Evolutionary conservation across 306 rosid genomes (phyloP).

Genomic region (Dryas octopetala): DNA sequence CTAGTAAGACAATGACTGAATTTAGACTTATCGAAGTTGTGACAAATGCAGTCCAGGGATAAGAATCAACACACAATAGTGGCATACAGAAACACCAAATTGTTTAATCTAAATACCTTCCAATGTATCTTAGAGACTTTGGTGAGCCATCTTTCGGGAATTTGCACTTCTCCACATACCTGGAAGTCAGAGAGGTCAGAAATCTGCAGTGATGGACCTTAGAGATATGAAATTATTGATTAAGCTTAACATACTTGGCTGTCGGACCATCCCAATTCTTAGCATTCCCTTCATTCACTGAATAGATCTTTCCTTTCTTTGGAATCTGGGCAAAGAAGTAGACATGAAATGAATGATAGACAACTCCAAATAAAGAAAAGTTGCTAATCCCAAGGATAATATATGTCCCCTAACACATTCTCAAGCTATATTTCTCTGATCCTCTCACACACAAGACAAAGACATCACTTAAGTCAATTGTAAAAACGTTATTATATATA

Average conservation of each 20-base stretch:
- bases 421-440: neutral
- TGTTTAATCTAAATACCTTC: constrained; percentile 52
- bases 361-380: neutral
- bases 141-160: constrained; percentile 87
- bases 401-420: neutral
- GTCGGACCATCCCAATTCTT: constrained; percentile 96
- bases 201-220: constrained; percentile 5
- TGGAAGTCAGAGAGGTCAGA: constrained; percentile 32
- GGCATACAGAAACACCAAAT: neutral
- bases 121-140: constrained; percentile 92
- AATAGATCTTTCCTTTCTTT: constrained; percentile 85
- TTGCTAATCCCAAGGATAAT: neutral
- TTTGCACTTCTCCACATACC: constrained; percentile 88
- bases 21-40: neutral
- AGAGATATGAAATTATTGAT: constrained; percentile 13
- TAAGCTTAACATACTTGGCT: constrained; percentile 49
- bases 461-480: neutral
- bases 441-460: neutral
- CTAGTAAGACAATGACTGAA: neutral
- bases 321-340: constrained; percentile 63
- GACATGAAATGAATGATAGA: constrained; percentile 16
- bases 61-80: neutral
- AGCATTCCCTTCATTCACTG: constrained; percentile 98
- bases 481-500: neutral
- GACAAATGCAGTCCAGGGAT: neutral